Conservation (phyloP, 148 eudicot species). For the Silene uniflora region DNA sequence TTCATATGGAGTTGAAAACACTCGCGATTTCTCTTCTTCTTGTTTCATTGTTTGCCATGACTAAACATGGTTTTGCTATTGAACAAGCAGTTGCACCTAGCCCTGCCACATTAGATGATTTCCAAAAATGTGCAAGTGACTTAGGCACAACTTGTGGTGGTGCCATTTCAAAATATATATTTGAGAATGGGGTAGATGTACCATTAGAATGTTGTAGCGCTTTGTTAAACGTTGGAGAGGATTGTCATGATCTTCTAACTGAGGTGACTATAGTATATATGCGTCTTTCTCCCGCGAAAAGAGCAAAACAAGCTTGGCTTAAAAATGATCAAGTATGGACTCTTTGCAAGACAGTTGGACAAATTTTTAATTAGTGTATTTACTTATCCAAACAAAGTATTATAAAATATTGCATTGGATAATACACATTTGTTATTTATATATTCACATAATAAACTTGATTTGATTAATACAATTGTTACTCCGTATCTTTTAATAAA, state of each 20-base stretch:
- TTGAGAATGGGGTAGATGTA: neutral
- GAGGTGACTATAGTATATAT: neutral
- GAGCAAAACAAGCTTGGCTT: neutral
- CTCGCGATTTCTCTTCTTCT: neutral
- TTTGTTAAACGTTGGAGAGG: neutral
- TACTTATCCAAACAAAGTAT: too few species aligned
- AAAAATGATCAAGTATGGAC: neutral
- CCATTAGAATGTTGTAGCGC: neutral
- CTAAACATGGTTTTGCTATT: neutral
- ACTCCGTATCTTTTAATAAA: too few species aligned
- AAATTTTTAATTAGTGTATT: too few species aligned
- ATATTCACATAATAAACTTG: too few species aligned
- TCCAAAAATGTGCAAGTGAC: neutral
- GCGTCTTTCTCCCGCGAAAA: neutral
- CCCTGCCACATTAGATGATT: neutral
- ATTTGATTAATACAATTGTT: too few species aligned
- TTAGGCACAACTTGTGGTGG: neutral
- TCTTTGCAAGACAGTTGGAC: neutral
- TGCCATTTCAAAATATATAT: neutral
- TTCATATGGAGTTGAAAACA: too few species aligned
- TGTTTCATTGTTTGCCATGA: neutral
- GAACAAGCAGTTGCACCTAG: neutral
- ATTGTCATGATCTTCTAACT: neutral
- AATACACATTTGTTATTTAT: too few species aligned
- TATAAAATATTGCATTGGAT: too few species aligned